Evolutionary conservation across 352 stramenopile species (phyloP).

Genomic region (Hyaloperonospora brassicae): DNA sequence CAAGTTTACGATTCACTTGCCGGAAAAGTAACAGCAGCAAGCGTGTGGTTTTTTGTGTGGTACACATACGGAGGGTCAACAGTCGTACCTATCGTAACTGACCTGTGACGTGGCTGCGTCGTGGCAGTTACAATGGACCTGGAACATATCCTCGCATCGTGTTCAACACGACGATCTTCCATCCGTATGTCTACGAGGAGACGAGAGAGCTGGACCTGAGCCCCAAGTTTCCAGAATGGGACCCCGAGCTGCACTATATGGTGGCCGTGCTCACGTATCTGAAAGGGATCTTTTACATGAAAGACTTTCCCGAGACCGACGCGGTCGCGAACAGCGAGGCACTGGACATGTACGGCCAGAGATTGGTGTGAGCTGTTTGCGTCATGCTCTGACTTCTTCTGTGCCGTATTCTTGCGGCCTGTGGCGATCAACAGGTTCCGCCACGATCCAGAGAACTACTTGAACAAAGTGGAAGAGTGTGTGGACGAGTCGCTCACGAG

Average conservation of each 20-base stretch:
- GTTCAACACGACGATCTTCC: slow-evolving; percentile 91
- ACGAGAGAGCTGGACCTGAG: slow-evolving; percentile 88
- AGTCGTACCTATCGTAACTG: neutral
- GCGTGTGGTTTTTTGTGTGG: no score
- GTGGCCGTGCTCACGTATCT: slow-evolving; percentile 93
- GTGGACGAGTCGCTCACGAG: slow-evolving; percentile 90
- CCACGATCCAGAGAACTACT: slow-evolving; percentile 82
- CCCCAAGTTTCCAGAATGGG: slow-evolving; percentile 89
- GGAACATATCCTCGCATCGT: slow-evolving; percentile 89
- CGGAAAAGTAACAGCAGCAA: slow-evolving; percentile 35
- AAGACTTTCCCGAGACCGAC: slow-evolving; percentile 72
- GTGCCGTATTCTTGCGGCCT: neutral
- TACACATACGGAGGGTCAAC: neutral
- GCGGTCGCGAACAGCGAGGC: slow-evolving; percentile 80
- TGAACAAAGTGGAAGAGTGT: slow-evolving; percentile 85
- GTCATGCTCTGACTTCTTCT: neutral
- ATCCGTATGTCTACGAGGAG: slow-evolving; percentile 86
- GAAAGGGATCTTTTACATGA: slow-evolving; percentile 98
- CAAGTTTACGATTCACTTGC: slow-evolving; percentile 91
- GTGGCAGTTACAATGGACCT: slow-evolving; percentile 87
- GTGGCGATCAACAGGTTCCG: slow-evolving; percentile 37
- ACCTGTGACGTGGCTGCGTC: slow-evolving; percentile 1
- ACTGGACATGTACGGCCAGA: slow-evolving; percentile 66
- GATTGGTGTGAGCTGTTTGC: neutral
- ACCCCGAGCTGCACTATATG: slow-evolving; percentile 92